Evolutionary conservation across 257 asterid species (phyloP), one percentile per base, ranked within the genome.

Genomic region (Avicennia marina): DNA sequence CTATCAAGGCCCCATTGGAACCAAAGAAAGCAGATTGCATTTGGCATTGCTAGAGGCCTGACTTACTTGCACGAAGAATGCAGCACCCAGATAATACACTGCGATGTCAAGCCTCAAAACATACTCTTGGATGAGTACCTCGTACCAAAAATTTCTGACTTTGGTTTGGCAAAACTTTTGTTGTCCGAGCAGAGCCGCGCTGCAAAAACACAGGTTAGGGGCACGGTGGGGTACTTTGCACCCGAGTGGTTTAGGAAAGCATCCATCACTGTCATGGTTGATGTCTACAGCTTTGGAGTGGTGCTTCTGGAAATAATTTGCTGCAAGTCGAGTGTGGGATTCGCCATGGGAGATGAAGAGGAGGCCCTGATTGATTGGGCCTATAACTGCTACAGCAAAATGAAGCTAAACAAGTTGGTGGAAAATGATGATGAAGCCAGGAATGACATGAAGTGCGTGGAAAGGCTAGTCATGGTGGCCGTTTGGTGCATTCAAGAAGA

Each of bases 401-500:
- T 46, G 26, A 60, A 11, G 26, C 2, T 75, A 0, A 41, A 54
- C 12, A 38, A 5, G 9, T 58, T 83, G 64, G 80, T 82, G 36
- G 75, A 67, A 47, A 56, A 72, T 60, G 90, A 82, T 58, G 58
- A 18, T 1, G 81, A 75, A 54, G 81, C 83, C 6, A 44, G 15
- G 41, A 20, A 40, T 38, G 90, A 81, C 0, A 17, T 18, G 18
- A 46, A 57, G 32, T 53, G 42, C 26, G 58, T 80, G 2, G 82
- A 78, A 53, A 78, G 62, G 66, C 49, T 61, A 19, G 67, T 74
- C 31, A 79, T 60, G 87, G 73, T 83, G 31, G 88, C 69, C 0
- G 46, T 84, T 18, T 78, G 89, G 89, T 84, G 94, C 60, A 69
- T 81, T 69, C 89, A 84, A 58, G 84, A 84, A 44, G 77, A 78